Base-by-base conservation (phyloP, 192 early-diverging fungal species). In the Entomortierella lignicola region DNA sequence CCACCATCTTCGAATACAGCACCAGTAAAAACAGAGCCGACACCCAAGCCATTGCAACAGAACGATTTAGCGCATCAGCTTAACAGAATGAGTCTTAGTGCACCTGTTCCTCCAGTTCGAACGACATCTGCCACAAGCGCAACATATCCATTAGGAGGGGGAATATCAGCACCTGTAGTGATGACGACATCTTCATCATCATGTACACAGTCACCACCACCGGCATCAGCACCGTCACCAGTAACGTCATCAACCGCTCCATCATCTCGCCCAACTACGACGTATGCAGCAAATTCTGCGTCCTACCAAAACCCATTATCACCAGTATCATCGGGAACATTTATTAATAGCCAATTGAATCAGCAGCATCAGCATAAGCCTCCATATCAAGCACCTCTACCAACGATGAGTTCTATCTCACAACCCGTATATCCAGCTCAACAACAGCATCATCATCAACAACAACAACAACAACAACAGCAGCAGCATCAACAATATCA, bases 301-400 rank as follows among this genome's bases (percentile, higher is more conserved):
- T 39, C 53, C 13, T 57, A 17, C 55, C 17, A 52, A 4, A 52
- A 64, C 21, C 71, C 62, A n/a, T 41, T 77, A 60, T 77, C 72
- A 3, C 72, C 72, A 10, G 44, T 68, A 27, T 63, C 74, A 18
- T 53, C 66, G 1, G 74, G 74, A 8, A 61, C 74, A 13, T 54
- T 77, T 23, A 51, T 65, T 43, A 66, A 66, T 2, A 68, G 55
- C 37, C 74, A 65, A 26, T 60, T 53, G 12, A 29, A 63, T 8
- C 71, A 73, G 21, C 63, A 65, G 29, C 69, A 63, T 15, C 39
- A 59, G 44, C 13, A 42, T 13, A 6, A 55, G 17, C 27, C n/a
- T 4, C 10, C 55, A 30, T 57, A 37, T 17, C 12, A 48, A 41
- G 2, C 62, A 37, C 32, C 62, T 44, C 6, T 47, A 17, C 27